phyloP scores from a whole-genome alignment of 2,329 filamentous ascomycete species.

The Trichoderma sp. region DNA sequence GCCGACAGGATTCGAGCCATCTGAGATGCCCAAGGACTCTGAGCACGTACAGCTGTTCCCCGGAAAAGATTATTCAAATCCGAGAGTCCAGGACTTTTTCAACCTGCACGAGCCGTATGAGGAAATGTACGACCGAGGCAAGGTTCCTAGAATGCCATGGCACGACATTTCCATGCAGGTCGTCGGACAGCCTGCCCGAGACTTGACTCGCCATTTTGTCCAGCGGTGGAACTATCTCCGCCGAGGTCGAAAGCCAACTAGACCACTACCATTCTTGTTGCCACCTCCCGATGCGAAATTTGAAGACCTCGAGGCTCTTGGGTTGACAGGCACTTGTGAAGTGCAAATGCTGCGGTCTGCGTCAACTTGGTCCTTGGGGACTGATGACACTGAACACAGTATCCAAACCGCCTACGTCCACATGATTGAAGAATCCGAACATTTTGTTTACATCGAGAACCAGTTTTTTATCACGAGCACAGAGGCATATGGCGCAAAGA shows the following conservation, averaged over 20 bases:
- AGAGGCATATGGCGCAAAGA: conserved; percentile 81
- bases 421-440: conserved; percentile 91
- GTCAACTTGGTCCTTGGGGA: conserved; percentile 87
- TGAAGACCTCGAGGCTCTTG: conserved; percentile 82
- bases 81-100: conserved; percentile 93
- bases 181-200: conserved; percentile 90
- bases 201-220: conserved; percentile 93
- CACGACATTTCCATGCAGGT: conserved; percentile 98
- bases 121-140: conserved; percentile 95
- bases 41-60: conserved; percentile 96
- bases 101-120: conserved; percentile 91
- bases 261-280: conserved; percentile 89
- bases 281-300: conserved; percentile 90
- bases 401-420: conserved; percentile 96
- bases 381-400: conserved; percentile 84
- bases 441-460: conserved; percentile 98
- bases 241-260: conserved; percentile 86
- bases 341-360: conserved; percentile 94
- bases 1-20: conserved; percentile 86
- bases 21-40: conserved; percentile 74
- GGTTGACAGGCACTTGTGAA: conserved; percentile 91
- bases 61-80: conserved; percentile 98
- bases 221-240: conserved; percentile 98
- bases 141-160: conserved; percentile 95
- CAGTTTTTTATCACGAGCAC: conserved; percentile 97